Evolutionary conservation across 1,139 yeast genomes (phyloP).

Genomic region (Yamadazyma songkhlaensis): DNA sequence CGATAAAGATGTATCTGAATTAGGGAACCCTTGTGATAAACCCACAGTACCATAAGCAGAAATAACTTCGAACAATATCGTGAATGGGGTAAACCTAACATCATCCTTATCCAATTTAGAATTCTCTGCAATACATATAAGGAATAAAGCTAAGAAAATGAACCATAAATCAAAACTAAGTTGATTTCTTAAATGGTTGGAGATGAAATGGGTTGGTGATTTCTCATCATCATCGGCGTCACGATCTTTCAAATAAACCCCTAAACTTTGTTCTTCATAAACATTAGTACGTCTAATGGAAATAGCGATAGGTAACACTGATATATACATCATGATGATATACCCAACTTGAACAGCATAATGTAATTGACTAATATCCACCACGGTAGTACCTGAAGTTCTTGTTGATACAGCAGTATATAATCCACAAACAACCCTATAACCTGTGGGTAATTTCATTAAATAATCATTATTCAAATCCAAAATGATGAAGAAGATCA

Average conservation of each 20-base stretch:
- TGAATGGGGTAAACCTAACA: slow-evolving; percentile 62
- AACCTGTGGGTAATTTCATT: slow-evolving; percentile 56
- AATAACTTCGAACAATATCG: slow-evolving; percentile 79
- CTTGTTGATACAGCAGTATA: slow-evolving; percentile 92
- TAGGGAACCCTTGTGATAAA: slow-evolving; percentile 77
- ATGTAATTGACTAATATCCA: slow-evolving; percentile 67
- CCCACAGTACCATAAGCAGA: slow-evolving; percentile 98
- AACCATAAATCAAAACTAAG: slow-evolving; percentile 95
- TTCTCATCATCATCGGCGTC: slow-evolving; percentile 29
- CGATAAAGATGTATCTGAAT: slow-evolving; percentile 62
- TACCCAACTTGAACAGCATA: slow-evolving; percentile 94
- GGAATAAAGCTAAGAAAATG: slow-evolving; percentile 77
- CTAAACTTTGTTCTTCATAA: slow-evolving; percentile 93
- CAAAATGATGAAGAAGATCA: slow-evolving; percentile 72
- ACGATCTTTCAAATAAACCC: slow-evolving; percentile 60
- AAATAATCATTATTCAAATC: slow-evolving; percentile 59
- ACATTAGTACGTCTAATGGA: slow-evolving; percentile 96
- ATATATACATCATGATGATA: slow-evolving; percentile 96
- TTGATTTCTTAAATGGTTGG: slow-evolving; percentile 88
- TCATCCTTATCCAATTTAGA: slow-evolving; percentile 46
- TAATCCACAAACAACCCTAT: slow-evolving; percentile 73
- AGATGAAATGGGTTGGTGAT: slow-evolving; percentile 62
- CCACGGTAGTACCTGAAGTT: slow-evolving; percentile 85
- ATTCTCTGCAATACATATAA: slow-evolving; percentile 86
- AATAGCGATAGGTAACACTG: slow-evolving; percentile 93